These are phyloP conservation scores for Lolium multiflorum DNA, from an alignment of 176 grass and related monocot species.

Conservation along the genomic window DNA sequence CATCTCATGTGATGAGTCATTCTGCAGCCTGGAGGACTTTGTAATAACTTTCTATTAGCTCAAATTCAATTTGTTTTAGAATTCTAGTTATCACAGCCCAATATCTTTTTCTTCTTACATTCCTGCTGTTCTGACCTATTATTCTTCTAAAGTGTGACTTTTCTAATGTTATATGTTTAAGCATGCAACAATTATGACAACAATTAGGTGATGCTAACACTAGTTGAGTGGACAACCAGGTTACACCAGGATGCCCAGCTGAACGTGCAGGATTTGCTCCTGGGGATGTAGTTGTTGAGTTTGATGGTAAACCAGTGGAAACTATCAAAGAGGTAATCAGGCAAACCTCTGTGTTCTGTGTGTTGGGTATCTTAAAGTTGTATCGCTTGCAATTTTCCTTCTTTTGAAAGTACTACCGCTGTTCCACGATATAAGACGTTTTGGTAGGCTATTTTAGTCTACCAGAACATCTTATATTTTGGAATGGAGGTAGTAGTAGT, in stretches of 20 bases:
- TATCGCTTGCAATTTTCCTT: not conserved
- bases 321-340: constrained; percentile 77
- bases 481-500: not conserved
- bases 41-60: not conserved
- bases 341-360: not conserved
- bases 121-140: not conserved
- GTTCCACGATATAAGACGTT: no score
- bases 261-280: constrained; percentile 75
- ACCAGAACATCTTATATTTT: no score
- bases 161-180: constrained; percentile 7
- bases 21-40: not conserved
- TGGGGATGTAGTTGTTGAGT: constrained; percentile 76
- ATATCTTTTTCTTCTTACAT: constrained; percentile 6
- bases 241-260: constrained; percentile 85
- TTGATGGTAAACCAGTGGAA: constrained; percentile 73
- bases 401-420: not conserved
- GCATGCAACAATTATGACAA: constrained; percentile 7
- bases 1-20: not conserved
- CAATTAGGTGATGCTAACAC: constrained; percentile 28
- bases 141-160: not conserved
- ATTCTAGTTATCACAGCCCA: constrained; percentile 7
- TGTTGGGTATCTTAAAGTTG: not conserved
- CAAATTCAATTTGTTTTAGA: not conserved
- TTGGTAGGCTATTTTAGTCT: no score
- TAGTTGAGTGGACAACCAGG: constrained; percentile 59